Conservation (phyloP, 176 grass and related monocot species). For the Aegilops umbellulata region DNA sequence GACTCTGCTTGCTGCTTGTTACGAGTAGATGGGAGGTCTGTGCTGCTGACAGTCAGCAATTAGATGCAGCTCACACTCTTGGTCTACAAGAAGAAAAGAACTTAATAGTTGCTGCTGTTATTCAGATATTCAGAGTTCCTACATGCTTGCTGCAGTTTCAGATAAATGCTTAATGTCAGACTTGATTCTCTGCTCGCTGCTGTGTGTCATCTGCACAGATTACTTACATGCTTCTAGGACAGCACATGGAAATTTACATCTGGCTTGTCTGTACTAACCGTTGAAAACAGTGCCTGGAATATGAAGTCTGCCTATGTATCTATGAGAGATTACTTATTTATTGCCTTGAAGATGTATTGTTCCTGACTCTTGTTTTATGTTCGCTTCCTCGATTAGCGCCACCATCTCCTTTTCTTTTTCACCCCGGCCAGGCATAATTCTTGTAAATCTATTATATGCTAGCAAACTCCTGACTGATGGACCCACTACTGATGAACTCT, state of each 20-base stretch:
- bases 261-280: background rate
- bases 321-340: background rate
- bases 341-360: background rate
- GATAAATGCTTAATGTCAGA: too few species aligned
- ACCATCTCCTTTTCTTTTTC: background rate
- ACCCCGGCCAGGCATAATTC: too few species aligned
- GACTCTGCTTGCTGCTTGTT: conserved; percentile 6
- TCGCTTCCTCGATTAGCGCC: background rate
- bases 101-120: background rate
- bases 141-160: background rate
- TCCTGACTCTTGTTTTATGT: background rate
- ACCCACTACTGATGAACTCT: background rate
- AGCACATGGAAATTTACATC: too few species aligned
- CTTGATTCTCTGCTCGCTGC: too few species aligned
- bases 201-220: too few species aligned
- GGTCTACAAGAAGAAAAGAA: conserved; percentile 22
- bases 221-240: too few species aligned
- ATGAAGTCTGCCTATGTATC: background rate
- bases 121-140: conserved; percentile 1
- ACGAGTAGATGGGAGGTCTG: background rate
- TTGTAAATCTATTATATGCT: too few species aligned
- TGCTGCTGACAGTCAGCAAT: conserved; percentile 20
- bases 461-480: too few species aligned
- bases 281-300: conserved; percentile 10
- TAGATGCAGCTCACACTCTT: conserved; percentile 26